phyloP scores from a whole-genome alignment of 257 asterid genomes.

The Salvia miltiorrhiza region DNA sequence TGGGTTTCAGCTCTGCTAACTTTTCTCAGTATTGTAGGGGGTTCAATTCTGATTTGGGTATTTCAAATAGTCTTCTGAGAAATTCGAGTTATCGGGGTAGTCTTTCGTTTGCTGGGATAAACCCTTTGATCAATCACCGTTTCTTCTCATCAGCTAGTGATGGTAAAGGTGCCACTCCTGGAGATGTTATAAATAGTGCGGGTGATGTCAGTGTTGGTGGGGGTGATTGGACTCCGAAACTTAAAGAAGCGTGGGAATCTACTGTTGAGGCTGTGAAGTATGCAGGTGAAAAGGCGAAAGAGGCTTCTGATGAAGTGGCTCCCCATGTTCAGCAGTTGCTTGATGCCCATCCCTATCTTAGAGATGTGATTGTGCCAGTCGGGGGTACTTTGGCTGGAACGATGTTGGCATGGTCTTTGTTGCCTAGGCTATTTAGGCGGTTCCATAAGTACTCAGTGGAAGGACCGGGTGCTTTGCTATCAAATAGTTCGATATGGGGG shows the following conservation, averaged over 20 bases:
- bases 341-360: constrained; percentile 71
- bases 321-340: constrained; percentile 68
- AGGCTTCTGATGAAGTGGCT: constrained; percentile 44
- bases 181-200: constrained; percentile 23
- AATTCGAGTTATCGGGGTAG: constrained; percentile 24
- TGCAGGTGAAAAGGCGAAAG: constrained; percentile 63
- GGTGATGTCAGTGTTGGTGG: constrained; percentile 44
- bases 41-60: constrained; percentile 7
- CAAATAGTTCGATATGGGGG: constrained; percentile 57
- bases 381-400: constrained; percentile 71
- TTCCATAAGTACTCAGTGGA: constrained; percentile 59
- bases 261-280: constrained; percentile 40
- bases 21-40: constrained; percentile 13
- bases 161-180: constrained; percentile 33
- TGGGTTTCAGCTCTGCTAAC: constrained; percentile 22
- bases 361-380: constrained; percentile 81
- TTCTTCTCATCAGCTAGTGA: constrained; percentile 46
- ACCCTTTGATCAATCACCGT: constrained; percentile 28
- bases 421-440: constrained; percentile 72
- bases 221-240: constrained; percentile 52
- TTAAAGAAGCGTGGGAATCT: constrained; percentile 59
- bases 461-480: constrained; percentile 67
- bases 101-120: constrained; percentile 33
- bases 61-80: constrained; percentile 11
- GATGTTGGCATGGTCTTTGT: constrained; percentile 70